Percentiles rank a stretch among this genome's conserved stretches.
These are phyloP conservation scores for Coniochaeta sp. DNA, from an alignment of 2,329 filamentous ascomycete species.

Conservation along the genomic window DNA sequence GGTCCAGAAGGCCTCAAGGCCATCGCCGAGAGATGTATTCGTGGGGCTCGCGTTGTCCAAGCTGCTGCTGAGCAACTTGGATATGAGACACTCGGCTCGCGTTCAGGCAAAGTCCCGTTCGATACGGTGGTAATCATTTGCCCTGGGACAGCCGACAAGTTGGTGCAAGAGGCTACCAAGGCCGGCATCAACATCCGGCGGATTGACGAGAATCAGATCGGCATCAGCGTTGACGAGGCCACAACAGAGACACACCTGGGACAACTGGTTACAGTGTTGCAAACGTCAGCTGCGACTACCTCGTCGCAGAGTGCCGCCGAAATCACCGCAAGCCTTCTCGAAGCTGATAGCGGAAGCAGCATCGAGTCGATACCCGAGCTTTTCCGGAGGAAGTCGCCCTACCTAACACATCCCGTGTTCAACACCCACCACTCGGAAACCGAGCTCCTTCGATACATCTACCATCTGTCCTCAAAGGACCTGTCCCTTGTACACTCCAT, in stretches of 20 bases:
- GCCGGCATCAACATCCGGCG: constrained; percentile 55
- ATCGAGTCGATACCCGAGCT: constrained; percentile 40
- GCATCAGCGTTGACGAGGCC: constrained; percentile 70
- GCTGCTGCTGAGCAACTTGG: constrained; percentile 55
- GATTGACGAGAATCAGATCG: constrained; percentile 52
- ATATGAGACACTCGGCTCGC: constrained; percentile 51
- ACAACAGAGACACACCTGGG: constrained; percentile 19
- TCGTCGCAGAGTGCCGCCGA: constrained; percentile 24
- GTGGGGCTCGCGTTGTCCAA: constrained; percentile 63
- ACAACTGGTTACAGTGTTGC: constrained; percentile 10
- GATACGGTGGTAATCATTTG: constrained; percentile 71
- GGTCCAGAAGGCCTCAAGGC: constrained; percentile 75
- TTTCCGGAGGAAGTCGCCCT: constrained; percentile 65
- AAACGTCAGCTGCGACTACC: constrained; percentile 4
- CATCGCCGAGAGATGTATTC: constrained; percentile 73
- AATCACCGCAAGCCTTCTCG: constrained; percentile 32
- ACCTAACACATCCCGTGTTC: constrained; percentile 86
- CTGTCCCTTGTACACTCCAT: constrained; percentile 92
- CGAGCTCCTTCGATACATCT: constrained; percentile 86
- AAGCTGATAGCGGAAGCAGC: constrained; percentile 21
- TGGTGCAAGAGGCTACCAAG: constrained; percentile 44
- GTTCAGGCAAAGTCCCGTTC: constrained; percentile 57
- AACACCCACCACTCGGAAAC: constrained; percentile 94
- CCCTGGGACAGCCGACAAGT: constrained; percentile 38
- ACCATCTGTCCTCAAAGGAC: constrained; percentile 90